Evolutionary conservation across 768 basidiomycete genomes (phyloP).

Genomic region (Strobilomyces dryophilus): DNA sequence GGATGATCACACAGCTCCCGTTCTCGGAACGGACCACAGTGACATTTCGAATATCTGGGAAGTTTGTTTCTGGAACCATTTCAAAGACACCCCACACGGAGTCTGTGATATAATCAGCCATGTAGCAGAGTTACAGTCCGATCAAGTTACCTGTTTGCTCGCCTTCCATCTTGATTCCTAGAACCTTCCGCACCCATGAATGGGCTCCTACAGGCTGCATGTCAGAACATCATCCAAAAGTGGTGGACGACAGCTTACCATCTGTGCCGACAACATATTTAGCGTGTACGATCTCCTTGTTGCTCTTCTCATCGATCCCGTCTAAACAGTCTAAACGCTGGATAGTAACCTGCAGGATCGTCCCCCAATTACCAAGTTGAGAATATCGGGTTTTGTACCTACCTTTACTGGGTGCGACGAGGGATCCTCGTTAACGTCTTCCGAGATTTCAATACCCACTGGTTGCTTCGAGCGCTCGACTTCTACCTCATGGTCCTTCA

Average conservation of each 20-base stretch:
- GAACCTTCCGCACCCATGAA: background rate
- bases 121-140: background rate
- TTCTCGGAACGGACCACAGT: background rate
- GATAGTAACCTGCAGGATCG: slow-evolving; percentile 12
- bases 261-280: slow-evolving; percentile 37
- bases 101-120: slow-evolving; percentile 17
- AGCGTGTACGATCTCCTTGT: slow-evolving; percentile 30
- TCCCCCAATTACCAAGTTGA: background rate
- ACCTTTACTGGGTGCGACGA: slow-evolving; percentile 32
- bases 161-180: background rate
- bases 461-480: background rate
- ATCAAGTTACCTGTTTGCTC: background rate
- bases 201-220: background rate
- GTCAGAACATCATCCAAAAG: background rate
- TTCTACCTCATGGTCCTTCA: background rate
- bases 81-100: slow-evolving; percentile 38
- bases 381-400: background rate
- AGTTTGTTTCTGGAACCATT: slow-evolving; percentile 60
- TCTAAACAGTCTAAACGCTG: slow-evolving; percentile 21
- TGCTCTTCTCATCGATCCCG: slow-evolving; percentile 23
- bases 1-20: background rate
- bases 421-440: background rate
- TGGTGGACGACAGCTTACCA: slow-evolving; percentile 11
- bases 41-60: slow-evolving; percentile 68
- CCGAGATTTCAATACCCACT: background rate